Conservation (phyloP, 257 asterid species). For the Haberlea rhodopensis region DNA sequence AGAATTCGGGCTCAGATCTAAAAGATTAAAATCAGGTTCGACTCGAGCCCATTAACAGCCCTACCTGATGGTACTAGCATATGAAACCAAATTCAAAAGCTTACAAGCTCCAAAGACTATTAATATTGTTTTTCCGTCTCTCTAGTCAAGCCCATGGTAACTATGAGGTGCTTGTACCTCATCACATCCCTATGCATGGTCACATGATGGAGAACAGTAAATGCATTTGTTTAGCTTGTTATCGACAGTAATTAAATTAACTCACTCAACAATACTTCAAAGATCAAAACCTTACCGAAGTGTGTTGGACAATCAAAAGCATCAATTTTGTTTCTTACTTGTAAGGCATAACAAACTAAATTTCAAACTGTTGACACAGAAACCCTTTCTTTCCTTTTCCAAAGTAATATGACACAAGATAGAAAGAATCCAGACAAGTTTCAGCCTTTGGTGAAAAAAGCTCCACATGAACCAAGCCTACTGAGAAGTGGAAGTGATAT, state of each 20-base stretch:
- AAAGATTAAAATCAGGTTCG: no score
- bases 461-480: conserved; percentile 5
- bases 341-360: background rate
- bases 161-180: background rate
- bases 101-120: background rate
- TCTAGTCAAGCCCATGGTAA: background rate
- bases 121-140: conserved; percentile 7
- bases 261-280: background rate
- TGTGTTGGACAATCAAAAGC: conserved; percentile 4
- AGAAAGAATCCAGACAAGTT: background rate
- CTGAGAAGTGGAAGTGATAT: conserved; percentile 9
- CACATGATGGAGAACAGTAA: background rate
- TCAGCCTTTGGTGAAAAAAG: conserved; percentile 9
- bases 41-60: no score
- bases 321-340: conserved; percentile 1
- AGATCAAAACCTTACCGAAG: no score
- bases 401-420: background rate
- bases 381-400: conserved; percentile 14
- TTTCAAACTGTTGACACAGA: conserved; percentile 11
- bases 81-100: background rate
- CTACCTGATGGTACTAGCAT: background rate
- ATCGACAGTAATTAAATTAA: background rate
- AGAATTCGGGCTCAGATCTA: no score
- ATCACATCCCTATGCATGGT: no score
- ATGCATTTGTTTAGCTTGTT: background rate